Evolutionary conservation across 2,329 filamentous ascomycete species (phyloP).

Genomic region (Clarireedia hainanense): DNA sequence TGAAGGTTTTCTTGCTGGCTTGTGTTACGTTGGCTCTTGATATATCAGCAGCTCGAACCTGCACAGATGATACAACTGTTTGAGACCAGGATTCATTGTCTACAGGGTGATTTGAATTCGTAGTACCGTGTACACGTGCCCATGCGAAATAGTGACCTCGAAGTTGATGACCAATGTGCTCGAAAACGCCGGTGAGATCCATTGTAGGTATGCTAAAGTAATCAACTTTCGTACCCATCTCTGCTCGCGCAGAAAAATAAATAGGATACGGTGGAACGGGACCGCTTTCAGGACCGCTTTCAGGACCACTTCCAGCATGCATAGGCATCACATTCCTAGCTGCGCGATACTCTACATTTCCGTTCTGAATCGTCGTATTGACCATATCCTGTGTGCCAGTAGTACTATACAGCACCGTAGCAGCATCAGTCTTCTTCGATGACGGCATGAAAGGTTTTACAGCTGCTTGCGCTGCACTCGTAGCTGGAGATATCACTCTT

Average conservation of each 20-base stretch:
- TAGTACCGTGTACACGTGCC: constrained; percentile 34
- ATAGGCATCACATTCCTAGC: constrained; percentile 31
- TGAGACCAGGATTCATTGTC: constrained; percentile 45
- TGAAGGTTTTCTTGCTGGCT: constrained; percentile 42
- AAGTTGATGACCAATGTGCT: constrained; percentile 45
- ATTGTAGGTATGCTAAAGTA: constrained; percentile 45
- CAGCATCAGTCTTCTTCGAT: constrained; percentile 28
- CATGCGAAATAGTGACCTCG: constrained; percentile 59
- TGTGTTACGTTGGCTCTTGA: constrained; percentile 26
- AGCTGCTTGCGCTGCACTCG: constrained; percentile 35
- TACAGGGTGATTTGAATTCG: constrained; percentile 6
- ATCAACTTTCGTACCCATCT: constrained; percentile 29
- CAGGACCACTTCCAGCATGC: constrained; percentile 27
- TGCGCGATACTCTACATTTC: constrained; percentile 33
- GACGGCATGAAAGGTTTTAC: constrained; percentile 30
- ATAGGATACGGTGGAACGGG: constrained; percentile 47
- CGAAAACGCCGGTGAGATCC: constrained; percentile 44
- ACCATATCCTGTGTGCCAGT: constrained; percentile 22
- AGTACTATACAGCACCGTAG: constrained; percentile 27
- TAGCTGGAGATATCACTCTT: constrained; percentile 36
- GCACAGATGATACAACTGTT: constrained; percentile 48
- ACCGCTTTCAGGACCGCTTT: constrained; percentile 46
- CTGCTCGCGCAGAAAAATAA: constrained; percentile 41
- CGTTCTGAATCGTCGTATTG: constrained; percentile 25
- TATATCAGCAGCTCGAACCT: constrained; percentile 34